Percentiles rank a stretch among this genome's conserved stretches.
Conservation (phyloP, 1,139 yeast species). For the Zygosaccharomyces sapae region DNA sequence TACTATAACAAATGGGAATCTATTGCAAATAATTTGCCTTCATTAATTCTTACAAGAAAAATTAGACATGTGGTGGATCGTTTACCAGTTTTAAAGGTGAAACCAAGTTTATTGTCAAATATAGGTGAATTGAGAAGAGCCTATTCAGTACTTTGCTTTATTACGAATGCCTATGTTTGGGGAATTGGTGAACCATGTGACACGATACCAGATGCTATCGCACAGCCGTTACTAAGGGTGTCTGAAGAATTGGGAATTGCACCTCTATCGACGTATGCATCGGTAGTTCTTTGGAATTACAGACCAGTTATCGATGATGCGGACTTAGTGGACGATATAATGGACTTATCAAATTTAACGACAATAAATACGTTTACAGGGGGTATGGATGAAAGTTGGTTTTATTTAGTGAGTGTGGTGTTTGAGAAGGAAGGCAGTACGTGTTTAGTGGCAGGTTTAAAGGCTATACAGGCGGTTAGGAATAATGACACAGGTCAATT, state of each 20-base stretch:
- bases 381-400: slow-evolving; percentile 89
- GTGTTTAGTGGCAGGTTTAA: slow-evolving; percentile 54
- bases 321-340: slow-evolving; percentile 39
- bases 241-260: slow-evolving; percentile 66
- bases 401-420: slow-evolving; percentile 79
- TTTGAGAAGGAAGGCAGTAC: slow-evolving; percentile 81
- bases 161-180: slow-evolving; percentile 91
- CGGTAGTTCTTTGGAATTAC: slow-evolving; percentile 85
- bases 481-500: slow-evolving; percentile 33
- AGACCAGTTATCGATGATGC: slow-evolving; percentile 48
- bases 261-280: slow-evolving; percentile 84
- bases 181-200: slow-evolving; percentile 65
- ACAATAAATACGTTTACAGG: slow-evolving; percentile 87
- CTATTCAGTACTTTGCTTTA: slow-evolving; percentile 68
- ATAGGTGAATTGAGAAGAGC: slow-evolving; percentile 68
- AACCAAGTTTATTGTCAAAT: slow-evolving; percentile 26
- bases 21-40: slow-evolving; percentile 62
- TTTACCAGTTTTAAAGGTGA: slow-evolving; percentile 52
- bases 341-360: slow-evolving; percentile 64
- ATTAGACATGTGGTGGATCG: slow-evolving; percentile 58
- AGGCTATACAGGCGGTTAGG: slow-evolving; percentile 57
- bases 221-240: slow-evolving; percentile 62
- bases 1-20: slow-evolving; percentile 79
- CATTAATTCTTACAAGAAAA: slow-evolving; percentile 62
- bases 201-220: slow-evolving; percentile 60